Conservation (phyloP, 1,139 yeast genomes). For the Debaryomyces sp. region DNA sequence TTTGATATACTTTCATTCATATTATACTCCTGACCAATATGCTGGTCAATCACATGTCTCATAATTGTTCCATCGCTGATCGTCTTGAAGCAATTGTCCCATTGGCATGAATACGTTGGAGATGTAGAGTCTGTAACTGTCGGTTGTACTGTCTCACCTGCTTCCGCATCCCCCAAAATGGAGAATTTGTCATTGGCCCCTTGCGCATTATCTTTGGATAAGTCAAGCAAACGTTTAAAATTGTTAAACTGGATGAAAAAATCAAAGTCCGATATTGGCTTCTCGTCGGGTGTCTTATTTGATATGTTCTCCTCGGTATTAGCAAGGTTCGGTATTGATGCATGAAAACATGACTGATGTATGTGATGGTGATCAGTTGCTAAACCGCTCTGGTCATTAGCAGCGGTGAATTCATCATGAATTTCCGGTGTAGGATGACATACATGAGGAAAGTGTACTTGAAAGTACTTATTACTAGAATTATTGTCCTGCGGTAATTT, state of each 20-base stretch:
- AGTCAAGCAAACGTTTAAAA: constrained; percentile 23
- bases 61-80: constrained; percentile 50
- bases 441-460: constrained; percentile 39
- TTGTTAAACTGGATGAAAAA: constrained; percentile 47
- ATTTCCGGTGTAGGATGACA: constrained; percentile 29
- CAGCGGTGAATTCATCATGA: constrained; percentile 9
- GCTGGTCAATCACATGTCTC: constrained; percentile 60
- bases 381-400: constrained; percentile 1
- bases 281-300: constrained; percentile 10
- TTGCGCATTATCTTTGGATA: neutral
- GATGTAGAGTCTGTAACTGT: neutral
- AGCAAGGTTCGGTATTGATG: constrained; percentile 36
- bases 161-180: constrained; percentile 1
- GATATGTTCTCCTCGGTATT: constrained; percentile 7
- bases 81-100: constrained; percentile 55
- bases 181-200: neutral
- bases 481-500: constrained; percentile 3
- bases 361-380: constrained; percentile 23
- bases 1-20: constrained; percentile 8
- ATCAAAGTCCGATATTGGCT: constrained; percentile 39
- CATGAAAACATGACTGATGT: constrained; percentile 52
- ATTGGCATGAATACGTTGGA: constrained; percentile 43
- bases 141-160: neutral
- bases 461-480: constrained; percentile 17
- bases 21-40: constrained; percentile 41